A percentile compares a stretch with the other conserved stretches of the same genome.
phyloP scores from a whole-genome alignment of 345 rosid genomes.

The Iberis pinnata region DNA sequence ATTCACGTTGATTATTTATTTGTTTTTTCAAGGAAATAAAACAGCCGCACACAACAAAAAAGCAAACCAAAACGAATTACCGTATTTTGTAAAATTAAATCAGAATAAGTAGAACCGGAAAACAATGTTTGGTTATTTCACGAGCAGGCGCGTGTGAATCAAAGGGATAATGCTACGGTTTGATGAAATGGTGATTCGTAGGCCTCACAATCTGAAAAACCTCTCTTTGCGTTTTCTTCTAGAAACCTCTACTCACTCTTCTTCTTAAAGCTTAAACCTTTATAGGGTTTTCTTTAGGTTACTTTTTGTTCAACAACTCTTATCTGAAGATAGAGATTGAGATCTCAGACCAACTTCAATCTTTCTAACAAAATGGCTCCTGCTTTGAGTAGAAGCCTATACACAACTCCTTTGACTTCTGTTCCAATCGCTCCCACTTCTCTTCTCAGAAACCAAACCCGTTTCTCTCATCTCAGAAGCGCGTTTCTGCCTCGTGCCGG shows the following conservation, averaged over 20 bases:
- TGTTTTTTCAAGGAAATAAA: too few relatives aligned
- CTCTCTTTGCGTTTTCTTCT: slow-evolving; percentile 21
- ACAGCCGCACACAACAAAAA: too few relatives aligned
- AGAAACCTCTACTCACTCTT: slow-evolving; percentile 37
- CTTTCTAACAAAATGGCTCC: slow-evolving; percentile 51
- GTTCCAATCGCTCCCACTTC: slow-evolving; percentile 43
- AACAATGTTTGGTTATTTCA: too few relatives aligned
- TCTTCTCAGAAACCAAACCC: slow-evolving; percentile 24
- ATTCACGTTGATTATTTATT: too few relatives aligned
- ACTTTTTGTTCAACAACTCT: background rate
- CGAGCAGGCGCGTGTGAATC: too few relatives aligned
- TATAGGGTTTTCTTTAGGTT: slow-evolving; percentile 40
- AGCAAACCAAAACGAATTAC: too few relatives aligned
- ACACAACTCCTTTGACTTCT: slow-evolving; percentile 38
- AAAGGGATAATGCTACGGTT: slow-evolving; percentile 28
- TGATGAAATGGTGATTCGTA: slow-evolving; percentile 46
- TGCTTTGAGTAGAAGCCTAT: slow-evolving; percentile 55
- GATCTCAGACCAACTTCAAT: background rate
- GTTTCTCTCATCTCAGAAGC: slow-evolving; percentile 34
- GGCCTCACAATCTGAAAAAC: slow-evolving; percentile 36
- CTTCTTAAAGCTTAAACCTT: slow-evolving; percentile 32
- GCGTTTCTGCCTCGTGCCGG: slow-evolving; percentile 36
- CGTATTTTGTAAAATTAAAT: too few relatives aligned
- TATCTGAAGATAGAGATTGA: background rate
- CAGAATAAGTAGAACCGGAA: too few relatives aligned